Evolutionary conservation across 78 protist species (phyloP), one percentile per base, ranked within the genome.

Genomic region (slime mould (Dictyostelium discoideum)): DNA sequence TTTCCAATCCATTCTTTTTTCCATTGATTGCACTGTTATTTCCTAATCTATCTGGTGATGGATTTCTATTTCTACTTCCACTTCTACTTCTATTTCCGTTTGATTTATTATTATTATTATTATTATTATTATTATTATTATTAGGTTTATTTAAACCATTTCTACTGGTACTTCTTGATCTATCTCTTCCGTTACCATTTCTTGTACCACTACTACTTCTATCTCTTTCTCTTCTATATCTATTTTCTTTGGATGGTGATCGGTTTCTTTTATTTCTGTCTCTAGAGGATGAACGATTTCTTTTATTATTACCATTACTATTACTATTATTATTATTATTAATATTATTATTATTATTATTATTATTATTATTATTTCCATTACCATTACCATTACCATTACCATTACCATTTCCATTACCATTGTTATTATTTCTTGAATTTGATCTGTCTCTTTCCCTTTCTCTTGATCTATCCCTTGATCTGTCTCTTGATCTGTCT

Each of bases 111-210:
- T 24, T 11, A 69, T 69, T 69, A 20, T n/a, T 63, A 26, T 24
- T 24, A 20, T n/a, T 63, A 26, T 24, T 24, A 67, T 11, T 69
- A 69, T 29, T 14, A 5, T 69, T 72, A 72, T 37, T 74, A 37
- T 74, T 74, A 16, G 42, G 16, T 11, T 74, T 54, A 63, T 73
- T 60, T 37, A 9, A 73, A 24, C 80, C 37, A 73, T 74, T 39
- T 74, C 81, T 83, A 5, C 22, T 24, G 5, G 11, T n/a, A 39
- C 67, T 40, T 37, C 73, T 54, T 46, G 74, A 57, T 40, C 69
- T 20, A 81, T 81, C 85, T 50, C 85, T 81, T 50, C 77, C 77
- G 26, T 69, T 67, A 67, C 76, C 76, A 67, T 67, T 69, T 26
- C 77, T 29, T 26, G 42, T 69, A 46, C 48, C 22, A 84, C 22